These are phyloP conservation scores for Cutaneotrichosporon sp. DNA, from an alignment of 1,284 basidiomycete species.

Conservation along the genomic window DNA sequence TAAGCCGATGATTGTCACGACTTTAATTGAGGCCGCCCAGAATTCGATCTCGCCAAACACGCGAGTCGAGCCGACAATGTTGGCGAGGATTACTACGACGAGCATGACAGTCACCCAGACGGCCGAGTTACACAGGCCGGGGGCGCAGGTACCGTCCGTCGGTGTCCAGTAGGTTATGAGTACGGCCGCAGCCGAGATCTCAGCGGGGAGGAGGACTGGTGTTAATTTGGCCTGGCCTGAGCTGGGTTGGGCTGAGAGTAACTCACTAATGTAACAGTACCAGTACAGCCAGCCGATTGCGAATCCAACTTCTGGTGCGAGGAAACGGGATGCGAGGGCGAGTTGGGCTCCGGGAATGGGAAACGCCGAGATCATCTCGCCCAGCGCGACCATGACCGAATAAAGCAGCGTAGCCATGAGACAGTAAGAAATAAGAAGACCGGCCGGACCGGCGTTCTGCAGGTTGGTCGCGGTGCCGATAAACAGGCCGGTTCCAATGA, in stretches of 20 bases:
- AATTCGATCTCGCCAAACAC: slow-evolving; percentile 53
- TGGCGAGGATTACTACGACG: slow-evolving; percentile 61
- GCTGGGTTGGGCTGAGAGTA: slow-evolving; percentile 46
- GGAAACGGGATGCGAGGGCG: slow-evolving; percentile 62
- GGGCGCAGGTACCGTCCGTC: slow-evolving; percentile 12
- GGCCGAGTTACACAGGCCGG: slow-evolving; percentile 52
- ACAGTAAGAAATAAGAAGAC: slow-evolving; percentile 26
- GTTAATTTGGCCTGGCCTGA: slow-evolving; percentile 46
- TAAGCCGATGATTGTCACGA: slow-evolving; percentile 65
- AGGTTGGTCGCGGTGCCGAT: slow-evolving; percentile 20
- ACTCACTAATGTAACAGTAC: slow-evolving; percentile 59
- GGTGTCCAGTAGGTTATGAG: slow-evolving; percentile 70
- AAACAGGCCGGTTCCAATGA: slow-evolving; percentile 23
- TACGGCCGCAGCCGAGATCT: slow-evolving; percentile 73
- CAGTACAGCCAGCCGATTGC: slow-evolving; percentile 77
- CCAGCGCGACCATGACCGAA: slow-evolving; percentile 54
- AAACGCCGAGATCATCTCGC: slow-evolving; percentile 54
- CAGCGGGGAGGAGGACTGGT: slow-evolving; percentile 66
- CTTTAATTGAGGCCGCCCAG: slow-evolving; percentile 61
- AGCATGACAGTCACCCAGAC: slow-evolving; percentile 40
- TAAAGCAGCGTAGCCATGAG: slow-evolving; percentile 51
- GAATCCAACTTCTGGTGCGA: slow-evolving; percentile 71
- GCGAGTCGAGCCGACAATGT: slow-evolving; percentile 30
- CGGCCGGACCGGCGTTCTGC: slow-evolving; percentile 52
- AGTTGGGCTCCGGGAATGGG: slow-evolving; percentile 68